These are phyloP conservation scores for Penicillium sp. DNA, from an alignment of 2,329 filamentous ascomycete genomes.

Conservation along the genomic window DNA sequence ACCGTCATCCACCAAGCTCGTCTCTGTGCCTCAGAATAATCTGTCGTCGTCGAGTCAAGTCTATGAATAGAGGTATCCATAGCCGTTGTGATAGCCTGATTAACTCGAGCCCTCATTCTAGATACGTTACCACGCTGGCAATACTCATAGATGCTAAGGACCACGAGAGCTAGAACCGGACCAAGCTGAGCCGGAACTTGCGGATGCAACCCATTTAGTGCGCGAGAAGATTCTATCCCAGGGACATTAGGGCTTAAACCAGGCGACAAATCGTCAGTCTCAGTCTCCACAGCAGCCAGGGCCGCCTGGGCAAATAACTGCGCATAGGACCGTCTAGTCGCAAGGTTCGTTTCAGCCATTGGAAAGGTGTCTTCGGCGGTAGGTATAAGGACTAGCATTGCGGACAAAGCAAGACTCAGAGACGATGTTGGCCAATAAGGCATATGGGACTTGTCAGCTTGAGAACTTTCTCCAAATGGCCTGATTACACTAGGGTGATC, in stretches of 20 bases:
- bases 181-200: constrained; percentile 13
- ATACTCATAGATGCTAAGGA: constrained; percentile 21
- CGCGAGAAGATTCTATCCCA: not conserved
- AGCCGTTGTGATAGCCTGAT: constrained; percentile 21
- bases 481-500: constrained; percentile 7
- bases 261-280: constrained; percentile 8
- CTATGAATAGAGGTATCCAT: constrained; percentile 22
- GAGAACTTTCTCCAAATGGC: not conserved
- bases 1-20: constrained; percentile 25
- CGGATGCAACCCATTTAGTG: constrained; percentile 7
- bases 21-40: constrained; percentile 17
- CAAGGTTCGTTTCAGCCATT: constrained; percentile 4
- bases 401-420: constrained; percentile 17
- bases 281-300: constrained; percentile 11
- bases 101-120: constrained; percentile 19
- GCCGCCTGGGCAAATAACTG: constrained; percentile 20
- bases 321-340: constrained; percentile 17
- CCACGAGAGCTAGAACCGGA: constrained; percentile 17
- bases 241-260: not conserved
- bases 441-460: constrained; percentile 9
- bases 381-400: constrained; percentile 20
- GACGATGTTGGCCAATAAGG: constrained; percentile 18
- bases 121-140: constrained; percentile 19
- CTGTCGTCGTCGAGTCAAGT: constrained; percentile 3
- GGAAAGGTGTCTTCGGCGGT: constrained; percentile 6